Base-by-base conservation (phyloP, 202 grass and related monocot genomes). In the Zizania palustris region DNA sequence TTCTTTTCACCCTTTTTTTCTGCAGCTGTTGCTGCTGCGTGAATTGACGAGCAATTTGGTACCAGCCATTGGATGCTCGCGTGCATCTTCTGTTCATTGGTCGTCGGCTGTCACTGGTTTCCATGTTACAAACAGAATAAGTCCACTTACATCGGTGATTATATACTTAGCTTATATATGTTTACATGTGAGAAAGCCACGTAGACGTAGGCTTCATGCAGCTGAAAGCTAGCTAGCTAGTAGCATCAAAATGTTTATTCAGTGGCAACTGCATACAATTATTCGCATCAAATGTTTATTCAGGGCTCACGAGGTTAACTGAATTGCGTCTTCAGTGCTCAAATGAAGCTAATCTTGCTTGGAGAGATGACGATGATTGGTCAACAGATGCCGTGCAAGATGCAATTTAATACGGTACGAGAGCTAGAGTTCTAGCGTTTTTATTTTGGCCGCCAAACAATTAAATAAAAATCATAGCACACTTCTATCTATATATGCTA, bases 31-130 rank as follows among this genome's bases (percentile, higher is more conserved):
- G 28, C 28, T 28, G 28, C 44, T 28, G 55, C 11, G 20, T 63
- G 66, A 84, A 69, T 84, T 35, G 81, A 84, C 65, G 50, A 55
- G 73, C 73, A 84, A 70, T 71, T 35, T 53, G 56, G 16, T 37
- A 38, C 16, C 57, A 41, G 39, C 65, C 81, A 18, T 45, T 71
- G 65, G 81, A 54, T 37, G 55, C 62, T 65, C 65, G 16, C 34
- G 56, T 70, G 51, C 28, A 28, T 28, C 28, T 28, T 28, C 28
- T 28, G 28, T 28, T 28, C 28, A 28, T 28, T 28, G 28, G 28
- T 28, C 28, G 28, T 28, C 28, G 28, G 28, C 28, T 28, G 28
- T 28, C 28, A 28, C 28, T 28, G 2, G 28, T 28, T 28, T 28
- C 57, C 58, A 56, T 64, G 67, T 3, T 84, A 54, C 20, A 70